Evolutionary conservation across 768 basidiomycete species (phyloP), one percentile per base, ranked within the genome.

Genomic region (Terana coerulea): DNA sequence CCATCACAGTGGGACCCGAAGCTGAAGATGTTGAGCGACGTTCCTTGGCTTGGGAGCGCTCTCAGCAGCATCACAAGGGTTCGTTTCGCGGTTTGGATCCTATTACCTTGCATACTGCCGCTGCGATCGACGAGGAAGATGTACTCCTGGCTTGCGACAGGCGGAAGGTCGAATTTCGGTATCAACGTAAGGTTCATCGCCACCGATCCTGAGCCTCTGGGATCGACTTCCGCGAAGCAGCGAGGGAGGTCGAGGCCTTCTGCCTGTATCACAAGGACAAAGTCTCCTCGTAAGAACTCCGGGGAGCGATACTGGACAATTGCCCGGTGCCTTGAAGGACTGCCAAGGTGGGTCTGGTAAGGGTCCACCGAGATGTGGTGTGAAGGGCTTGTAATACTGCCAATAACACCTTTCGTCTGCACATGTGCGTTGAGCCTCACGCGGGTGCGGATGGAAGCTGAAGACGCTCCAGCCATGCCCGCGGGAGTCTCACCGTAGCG

Each of bases 61-160:
- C 68, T 71, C n/a, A 86, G 65, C 1, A 86, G 59, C 55, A 79
- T 67, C 0, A 40, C 40, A 29, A 84, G 63, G 0, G 80, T 77
- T 25, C 62, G 54, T 53, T 76, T 81, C 9, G 81, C 80, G 2
- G 69, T 73, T 31, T 69, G 68, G 1, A 83, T 77, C 6, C 75
- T 59, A 4, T 10, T 11, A 2, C 51, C 51, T 0, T 0, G 0
- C 84, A 84, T 84, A 44, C 78, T 81, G 0, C 77, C 75, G 17
- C 77, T 80, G 36, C 81, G 67, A 55, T 86, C 83, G 12, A 86
- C 66, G 9, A 86, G 52, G 54, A 86, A 86, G 0, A 86, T 65
- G 49, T 77, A 85, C 52, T 85, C 83, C 45, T 81, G 81, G 0
- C 67, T 60, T 9, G 54, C 52, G 0, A 79, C 59, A 1, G 69